Evolutionary conservation across 1,284 basidiomycete species (phyloP), one percentile per base, ranked within the genome.

Genomic region (Xerocomus minutiporus): DNA sequence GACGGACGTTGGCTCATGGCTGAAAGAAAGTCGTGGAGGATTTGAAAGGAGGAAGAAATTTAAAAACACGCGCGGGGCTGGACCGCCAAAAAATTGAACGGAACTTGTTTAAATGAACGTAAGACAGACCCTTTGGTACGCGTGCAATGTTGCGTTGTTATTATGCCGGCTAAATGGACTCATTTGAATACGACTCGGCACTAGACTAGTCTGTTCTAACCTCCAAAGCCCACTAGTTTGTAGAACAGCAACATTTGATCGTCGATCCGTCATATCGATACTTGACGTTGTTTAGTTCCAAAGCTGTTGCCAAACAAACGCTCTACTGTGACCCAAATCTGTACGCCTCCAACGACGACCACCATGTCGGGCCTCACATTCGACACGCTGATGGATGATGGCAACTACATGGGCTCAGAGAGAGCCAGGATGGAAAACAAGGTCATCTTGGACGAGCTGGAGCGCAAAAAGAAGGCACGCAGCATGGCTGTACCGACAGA

Each of bases 401-500:
- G 83, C 7, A 83, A 82, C 66, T 88, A 85, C 59, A 65, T 82
- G 20, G 82, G 84, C 55, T 79, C 86, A 8, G 87, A 90, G 59
- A 74, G 88, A 41, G 88, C 86, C 49, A 75, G 81, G 57, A 66
- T 81, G 43, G 88, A 90, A 68, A 90, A 93, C 75, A 84, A 89
- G 62, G 84, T 86, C 55, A 81, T 94, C 46, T 77, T 94, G 50
- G 90, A 93, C 67, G 92, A 95, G 71, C 81, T 97, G n/a, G 93
- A 97, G 69, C 81, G 93, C 60, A 96, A 93, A 78, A 96, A 94
- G 76, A 86, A 91, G 63, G 89, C 94, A n/a, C 81, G 96, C 56
- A 87, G 78, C 55, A 82, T 98, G 72, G 95, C 95, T 13, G 93
- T 99, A 4, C 97, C 97, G 5, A 99, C 97, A 8, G 95, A 98